Percentiles rank a stretch among this genome's conserved stretches.
These are phyloP conservation scores for Exsudoporus frostii DNA, from an alignment of 768 basidiomycete species.

Conservation along the genomic window DNA sequence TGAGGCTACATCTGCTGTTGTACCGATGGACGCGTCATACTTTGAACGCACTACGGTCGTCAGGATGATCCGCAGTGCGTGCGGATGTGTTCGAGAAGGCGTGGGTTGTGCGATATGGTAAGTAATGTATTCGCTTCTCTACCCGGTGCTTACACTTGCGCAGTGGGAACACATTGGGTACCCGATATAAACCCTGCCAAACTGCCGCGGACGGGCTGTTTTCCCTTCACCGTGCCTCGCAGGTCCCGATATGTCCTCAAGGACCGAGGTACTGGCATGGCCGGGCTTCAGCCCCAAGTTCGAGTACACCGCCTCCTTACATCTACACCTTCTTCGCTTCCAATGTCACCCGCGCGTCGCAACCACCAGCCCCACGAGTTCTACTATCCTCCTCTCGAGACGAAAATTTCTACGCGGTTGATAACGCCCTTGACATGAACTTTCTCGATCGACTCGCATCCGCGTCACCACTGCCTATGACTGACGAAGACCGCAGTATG, in stretches of 20 bases:
- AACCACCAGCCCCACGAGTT: constrained; percentile 3
- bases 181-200: constrained; percentile 57
- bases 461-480: constrained; percentile 36
- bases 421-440: constrained; percentile 33
- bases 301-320: constrained; percentile 18
- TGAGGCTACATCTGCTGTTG: constrained; percentile 49
- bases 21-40: constrained; percentile 55
- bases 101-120: constrained; percentile 63
- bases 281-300: constrained; percentile 10
- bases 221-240: constrained; percentile 19
- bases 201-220: constrained; percentile 49
- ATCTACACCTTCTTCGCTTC: constrained; percentile 50
- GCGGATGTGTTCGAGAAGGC: constrained; percentile 66
- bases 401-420: constrained; percentile 19
- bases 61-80: constrained; percentile 51
- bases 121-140: constrained; percentile 15
- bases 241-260: constrained; percentile 35
- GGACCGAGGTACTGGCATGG: constrained; percentile 43
- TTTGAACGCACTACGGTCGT: constrained; percentile 50
- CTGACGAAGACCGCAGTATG: constrained; percentile 28
- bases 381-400: constrained; percentile 7
- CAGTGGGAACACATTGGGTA: constrained; percentile 66
- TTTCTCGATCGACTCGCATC: constrained; percentile 41
- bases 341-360: constrained; percentile 37
- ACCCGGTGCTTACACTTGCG: constrained; percentile 8